Evolutionary conservation across 2,329 filamentous ascomycete genomes (phyloP), one percentile per base, ranked within the genome.

Genomic region (Mycosphaerella sp.): DNA sequence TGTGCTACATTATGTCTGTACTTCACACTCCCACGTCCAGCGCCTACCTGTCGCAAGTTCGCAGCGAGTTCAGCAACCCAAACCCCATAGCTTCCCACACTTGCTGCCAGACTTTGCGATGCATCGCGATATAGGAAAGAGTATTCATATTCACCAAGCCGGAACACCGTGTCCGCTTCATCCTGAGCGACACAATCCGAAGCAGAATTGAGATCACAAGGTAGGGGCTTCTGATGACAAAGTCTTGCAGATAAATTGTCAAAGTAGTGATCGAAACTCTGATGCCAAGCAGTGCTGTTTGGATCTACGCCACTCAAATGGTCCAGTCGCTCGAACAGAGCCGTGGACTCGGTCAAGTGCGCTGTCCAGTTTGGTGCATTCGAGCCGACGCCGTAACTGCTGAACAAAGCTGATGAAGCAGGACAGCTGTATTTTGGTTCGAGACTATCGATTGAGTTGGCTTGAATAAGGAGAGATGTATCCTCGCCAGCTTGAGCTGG

Each of bases 1-100:
- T 95, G 88, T 2, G 87, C 88, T 38, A 93, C 78, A 59, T 92
- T 91, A 65, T 93, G 88, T 42, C 82, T 72, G 66, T 89, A 92
- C 9, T 74, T 72, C 0, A 80, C 51, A 17, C 58, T 59, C 6
- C 9, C 62, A 45, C 47, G 52, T 10, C 45, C 48, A 4, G 72
- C 76, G 6, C 73, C 74, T 4, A 62, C 66, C 29, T 63, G 52
- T 1, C 85, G 79, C 21, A 93, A 70, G 65, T 89, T 82, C 32
- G 76, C 73, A 1, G 81, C 81, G 31, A 93, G 72, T 69, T 92
- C 87, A 0, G 83, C 86, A 12, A 89, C 67, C 80, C 82, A 93
- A 3, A 92, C 82, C 4, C 88, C 88, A 60, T 82, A 86, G 1
- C 78, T 80, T 0, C 77, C 78, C 0, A 76, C 74, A 36, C 82